A percentile compares a stretch with the other conserved stretches of the same genome.
phyloP scores from a whole-genome alignment of 441 rosid genomes.

The Pelargonium fulgidum region DNA sequence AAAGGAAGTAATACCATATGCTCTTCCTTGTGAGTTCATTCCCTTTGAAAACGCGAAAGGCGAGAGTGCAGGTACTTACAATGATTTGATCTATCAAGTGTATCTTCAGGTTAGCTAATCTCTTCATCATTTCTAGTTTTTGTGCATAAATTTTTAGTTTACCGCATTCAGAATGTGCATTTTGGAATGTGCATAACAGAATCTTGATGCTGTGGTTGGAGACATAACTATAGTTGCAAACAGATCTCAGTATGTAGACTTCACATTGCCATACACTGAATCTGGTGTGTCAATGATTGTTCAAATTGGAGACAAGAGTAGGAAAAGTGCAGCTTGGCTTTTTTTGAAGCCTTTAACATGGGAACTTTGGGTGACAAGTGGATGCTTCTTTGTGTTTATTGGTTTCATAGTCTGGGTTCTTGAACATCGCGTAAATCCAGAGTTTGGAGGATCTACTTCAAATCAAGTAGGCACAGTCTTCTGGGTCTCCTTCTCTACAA shows the following conservation, averaged over 20 bases:
- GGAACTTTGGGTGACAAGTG: slow-evolving; percentile 46
- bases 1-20: slow-evolving; percentile 34
- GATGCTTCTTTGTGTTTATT: slow-evolving; percentile 37
- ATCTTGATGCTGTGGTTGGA: slow-evolving; percentile 44
- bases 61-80: slow-evolving; percentile 22
- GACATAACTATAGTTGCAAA: slow-evolving; percentile 43
- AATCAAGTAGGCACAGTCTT: slow-evolving; percentile 52
- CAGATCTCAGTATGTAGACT: slow-evolving; percentile 48
- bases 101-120: slow-evolving; percentile 30
- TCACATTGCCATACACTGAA: slow-evolving; percentile 47
- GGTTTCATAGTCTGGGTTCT: slow-evolving; percentile 51
- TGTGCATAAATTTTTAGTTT: no score
- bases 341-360: slow-evolving; percentile 55
- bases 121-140: no score
- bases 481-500: slow-evolving; percentile 64
- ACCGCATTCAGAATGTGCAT: neutral
- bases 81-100: slow-evolving; percentile 42
- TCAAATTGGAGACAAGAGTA: slow-evolving; percentile 25
- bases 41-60: slow-evolving; percentile 29
- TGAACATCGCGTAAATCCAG: slow-evolving; percentile 50
- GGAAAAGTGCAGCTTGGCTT: slow-evolving; percentile 26
- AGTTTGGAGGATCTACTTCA: slow-evolving; percentile 39
- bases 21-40: slow-evolving; percentile 28
- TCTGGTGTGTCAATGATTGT: slow-evolving; percentile 50
- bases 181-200: slow-evolving; percentile 20